Evolutionary conservation across 2,329 filamentous ascomycete species (phyloP).

Genomic region (Colletotrichum gloeosporioides): DNA sequence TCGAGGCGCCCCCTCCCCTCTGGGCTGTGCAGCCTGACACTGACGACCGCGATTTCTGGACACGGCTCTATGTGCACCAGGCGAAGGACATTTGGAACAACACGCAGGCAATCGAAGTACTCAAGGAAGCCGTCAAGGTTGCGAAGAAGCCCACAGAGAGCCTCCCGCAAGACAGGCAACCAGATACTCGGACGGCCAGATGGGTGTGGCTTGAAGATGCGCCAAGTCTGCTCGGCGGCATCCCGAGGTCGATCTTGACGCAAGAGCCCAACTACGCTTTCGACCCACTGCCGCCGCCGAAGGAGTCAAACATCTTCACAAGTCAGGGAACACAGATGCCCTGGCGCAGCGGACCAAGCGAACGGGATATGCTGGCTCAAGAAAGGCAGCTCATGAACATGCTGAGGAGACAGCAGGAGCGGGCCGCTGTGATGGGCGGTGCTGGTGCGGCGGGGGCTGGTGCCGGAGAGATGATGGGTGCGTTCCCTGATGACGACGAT

Average conservation of each 20-base stretch:
- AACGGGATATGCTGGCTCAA: conserved; percentile 3
- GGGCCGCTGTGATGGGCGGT: background rate
- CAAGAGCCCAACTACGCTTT: conserved; percentile 75
- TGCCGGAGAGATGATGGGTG: conserved; percentile 1
- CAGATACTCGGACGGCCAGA: conserved; percentile 64
- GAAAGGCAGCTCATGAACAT: background rate
- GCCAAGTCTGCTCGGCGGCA: conserved; percentile 70
- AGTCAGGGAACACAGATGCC: conserved; percentile 45
- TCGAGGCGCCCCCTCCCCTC: conserved; percentile 79
- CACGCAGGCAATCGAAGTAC: conserved; percentile 69
- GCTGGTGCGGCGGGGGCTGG: conserved; percentile 1
- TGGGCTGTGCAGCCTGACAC: conserved; percentile 78
- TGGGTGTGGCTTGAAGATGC: conserved; percentile 82
- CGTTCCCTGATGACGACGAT: conserved; percentile 21
- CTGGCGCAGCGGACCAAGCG: conserved; percentile 38
- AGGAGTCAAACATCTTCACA: conserved; percentile 58
- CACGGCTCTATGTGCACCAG: conserved; percentile 76
- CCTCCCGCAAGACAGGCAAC: conserved; percentile 44
- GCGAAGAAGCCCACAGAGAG: conserved; percentile 46
- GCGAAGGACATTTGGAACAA: conserved; percentile 89
- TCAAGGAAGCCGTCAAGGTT: conserved; percentile 72
- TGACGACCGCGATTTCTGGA: conserved; percentile 69
- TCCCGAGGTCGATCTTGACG: conserved; percentile 70
- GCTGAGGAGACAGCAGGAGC: background rate
- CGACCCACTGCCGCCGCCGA: conserved; percentile 78